Evolutionary conservation across 2,329 filamentous ascomycete genomes (phyloP), one percentile per base, ranked within the genome.

Genomic region (Hymenotorrendiella dingleyae): DNA sequence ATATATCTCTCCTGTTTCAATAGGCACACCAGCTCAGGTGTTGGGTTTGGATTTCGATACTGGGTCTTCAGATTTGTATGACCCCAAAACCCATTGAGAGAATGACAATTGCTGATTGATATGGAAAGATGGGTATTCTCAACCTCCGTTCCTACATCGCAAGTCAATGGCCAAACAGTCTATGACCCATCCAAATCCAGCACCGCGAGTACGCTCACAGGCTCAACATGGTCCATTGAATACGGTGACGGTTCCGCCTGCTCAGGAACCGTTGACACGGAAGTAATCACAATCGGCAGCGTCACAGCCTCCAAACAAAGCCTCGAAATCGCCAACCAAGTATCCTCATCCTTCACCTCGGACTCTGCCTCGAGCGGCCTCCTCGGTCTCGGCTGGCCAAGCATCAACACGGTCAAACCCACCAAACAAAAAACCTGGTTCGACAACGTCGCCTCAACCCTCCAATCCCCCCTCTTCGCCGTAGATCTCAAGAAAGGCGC

Each of bases 351-450:
- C 2, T 61, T 62, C 48, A 48, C 53, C 12, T 26, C 32, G 16
- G 58, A 60, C 38, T 39, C 54, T 27, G 47, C 49, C 6, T 36
- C 49, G 16, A 76, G 80, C 50, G 79, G 79, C 29, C 68, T 83
- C 9, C 67, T 82, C n/a, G 79, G 79, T n/a, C 67, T 82, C 23
- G 78, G 69, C 3, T 50, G 46, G 26, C 40, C 34, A n/a, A 45
- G 20, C n/a, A 24, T 49, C 33, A 52, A 53, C 33, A 43, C 39
- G 6, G 44, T 47, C 6, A 20, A 17, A 1, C 50, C 50, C 12
- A 37, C 24, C 3, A 17, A 37, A 14, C 49, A 46, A 37, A 42
- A 48, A 14, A 52, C 49, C 4, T 53, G 43, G 37, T 48, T 53
- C 40, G 49, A 47, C 19, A 53, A 52, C 20, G 36, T 48, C 22